Conservation (phyloP, 495 filamentous ascomycete genomes). For the Penicillium samsonianum region DNA sequence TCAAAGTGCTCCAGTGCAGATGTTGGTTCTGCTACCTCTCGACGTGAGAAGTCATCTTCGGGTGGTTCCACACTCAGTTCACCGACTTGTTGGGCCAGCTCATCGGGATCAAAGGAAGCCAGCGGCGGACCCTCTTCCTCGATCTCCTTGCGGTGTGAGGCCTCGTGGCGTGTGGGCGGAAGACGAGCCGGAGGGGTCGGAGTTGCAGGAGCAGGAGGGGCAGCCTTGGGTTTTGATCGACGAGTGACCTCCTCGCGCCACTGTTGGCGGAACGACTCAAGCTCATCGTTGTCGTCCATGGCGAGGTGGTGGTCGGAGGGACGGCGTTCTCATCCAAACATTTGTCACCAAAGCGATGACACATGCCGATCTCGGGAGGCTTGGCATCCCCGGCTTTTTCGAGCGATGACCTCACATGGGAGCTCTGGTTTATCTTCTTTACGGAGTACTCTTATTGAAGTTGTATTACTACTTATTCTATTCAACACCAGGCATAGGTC, state of each 20-base stretch:
- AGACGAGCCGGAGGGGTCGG: constrained; percentile 30
- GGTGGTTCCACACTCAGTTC: constrained; percentile 32
- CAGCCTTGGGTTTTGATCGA: constrained; percentile 40
- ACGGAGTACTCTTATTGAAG: too few relatives aligned
- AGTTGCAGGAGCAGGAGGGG: constrained; percentile 17
- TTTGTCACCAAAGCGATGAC: not conserved
- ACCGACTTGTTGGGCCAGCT: constrained; percentile 44
- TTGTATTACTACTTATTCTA: not conserved
- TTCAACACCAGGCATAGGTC: not conserved
- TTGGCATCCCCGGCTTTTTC: not conserved
- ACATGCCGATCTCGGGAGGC: not conserved
- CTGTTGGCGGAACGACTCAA: constrained; percentile 77
- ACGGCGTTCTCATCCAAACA: not conserved
- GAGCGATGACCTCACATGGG: not conserved
- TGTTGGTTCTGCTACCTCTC: constrained; percentile 53
- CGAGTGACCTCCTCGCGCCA: constrained; percentile 80
- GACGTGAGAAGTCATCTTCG: constrained; percentile 35
- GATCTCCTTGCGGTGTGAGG: constrained; percentile 40
- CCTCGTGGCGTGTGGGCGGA: constrained; percentile 39
- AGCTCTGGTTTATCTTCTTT: too few relatives aligned
- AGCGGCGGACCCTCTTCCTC: constrained; percentile 41
- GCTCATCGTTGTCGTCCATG: constrained; percentile 69
- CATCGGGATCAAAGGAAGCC: constrained; percentile 41
- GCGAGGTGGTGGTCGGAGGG: constrained; percentile 15
- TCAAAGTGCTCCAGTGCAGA: constrained; percentile 94